Conservation (phyloP, 768 basidiomycete species). For the Boletus subparvulus region DNA sequence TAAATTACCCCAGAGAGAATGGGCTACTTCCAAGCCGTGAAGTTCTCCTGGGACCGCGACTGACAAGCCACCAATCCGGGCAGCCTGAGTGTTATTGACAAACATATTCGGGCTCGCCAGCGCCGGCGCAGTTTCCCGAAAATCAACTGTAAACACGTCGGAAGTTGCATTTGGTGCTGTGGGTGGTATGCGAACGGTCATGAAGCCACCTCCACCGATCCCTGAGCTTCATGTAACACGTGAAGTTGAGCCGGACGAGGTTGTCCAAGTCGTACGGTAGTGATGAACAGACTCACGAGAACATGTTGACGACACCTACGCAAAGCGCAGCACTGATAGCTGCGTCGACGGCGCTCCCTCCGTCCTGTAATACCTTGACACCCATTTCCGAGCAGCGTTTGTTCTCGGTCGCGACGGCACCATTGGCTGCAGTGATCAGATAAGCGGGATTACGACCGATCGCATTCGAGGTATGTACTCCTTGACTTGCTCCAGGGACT, state of each 20-base stretch:
- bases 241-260: neutral
- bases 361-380: slow-evolving; percentile 68
- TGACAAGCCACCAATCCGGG: slow-evolving; percentile 75
- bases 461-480: too few relatives aligned
- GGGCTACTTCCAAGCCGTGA: slow-evolving; percentile 81
- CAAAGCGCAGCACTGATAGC: slow-evolving; percentile 80
- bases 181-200: slow-evolving; percentile 78
- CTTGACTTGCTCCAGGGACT: too few relatives aligned
- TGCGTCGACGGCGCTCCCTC: slow-evolving; percentile 91
- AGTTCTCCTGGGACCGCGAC: slow-evolving; percentile 93
- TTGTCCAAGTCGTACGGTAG: neutral
- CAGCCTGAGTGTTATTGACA: slow-evolving; percentile 45
- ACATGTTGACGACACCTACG: slow-evolving; percentile 83
- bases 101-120: slow-evolving; percentile 80
- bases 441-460: slow-evolving; percentile 51
- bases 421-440: slow-evolving; percentile 61
- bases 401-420: slow-evolving; percentile 91
- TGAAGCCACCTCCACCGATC: slow-evolving; percentile 87
- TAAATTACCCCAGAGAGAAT: slow-evolving; percentile 77
- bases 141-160: slow-evolving; percentile 76
- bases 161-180: slow-evolving; percentile 41
- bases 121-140: slow-evolving; percentile 83
- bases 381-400: slow-evolving; percentile 84
- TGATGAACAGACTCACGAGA: slow-evolving; percentile 56
- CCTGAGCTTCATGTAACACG: slow-evolving; percentile 51